Conservation (phyloP, 2,329 filamentous ascomycete species). For the Alternaria sp. region DNA sequence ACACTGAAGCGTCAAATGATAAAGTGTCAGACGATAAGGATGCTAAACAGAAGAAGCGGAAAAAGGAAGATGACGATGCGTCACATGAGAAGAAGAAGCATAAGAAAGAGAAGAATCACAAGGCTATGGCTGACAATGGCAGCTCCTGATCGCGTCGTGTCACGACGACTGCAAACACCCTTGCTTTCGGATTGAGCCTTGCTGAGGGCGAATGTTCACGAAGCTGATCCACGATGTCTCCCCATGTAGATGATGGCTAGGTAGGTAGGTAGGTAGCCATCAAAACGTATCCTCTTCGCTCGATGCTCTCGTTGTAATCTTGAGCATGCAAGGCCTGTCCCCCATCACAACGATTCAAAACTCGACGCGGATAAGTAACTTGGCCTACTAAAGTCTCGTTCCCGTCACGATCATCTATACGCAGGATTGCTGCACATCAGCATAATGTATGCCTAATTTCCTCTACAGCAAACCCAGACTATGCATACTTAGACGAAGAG, state of each 20-base stretch:
- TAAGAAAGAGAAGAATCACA: constrained; percentile 10
- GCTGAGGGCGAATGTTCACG: not conserved
- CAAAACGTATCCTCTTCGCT: not conserved
- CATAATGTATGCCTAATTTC: not conserved
- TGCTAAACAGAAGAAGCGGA: constrained; percentile 8
- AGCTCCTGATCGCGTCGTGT: not conserved
- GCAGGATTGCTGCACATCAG: not conserved
- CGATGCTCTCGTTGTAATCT: not conserved
- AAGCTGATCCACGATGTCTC: too few relatives aligned
- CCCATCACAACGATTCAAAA: not conserved
- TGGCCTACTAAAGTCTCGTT: rapidly evolving
- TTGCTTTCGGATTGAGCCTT: not conserved
- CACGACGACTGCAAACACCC: not conserved
- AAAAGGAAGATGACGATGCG: not conserved
- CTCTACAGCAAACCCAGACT: not conserved
- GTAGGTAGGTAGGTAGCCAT: constrained; percentile 12
- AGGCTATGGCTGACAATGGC: constrained; percentile 6
- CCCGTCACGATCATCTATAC: not conserved
- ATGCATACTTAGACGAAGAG: not conserved
- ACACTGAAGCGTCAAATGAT: constrained; percentile 30
- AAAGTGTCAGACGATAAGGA: not conserved
- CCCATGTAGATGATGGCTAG: not conserved
- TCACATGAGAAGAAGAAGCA: constrained; percentile 22
- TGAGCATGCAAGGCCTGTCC: not conserved
- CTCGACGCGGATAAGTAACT: not conserved